Evolutionary conservation across 768 basidiomycete species (phyloP), one percentile per base, ranked within the genome.

Genomic region (Dictyophora rubrovolvata): DNA sequence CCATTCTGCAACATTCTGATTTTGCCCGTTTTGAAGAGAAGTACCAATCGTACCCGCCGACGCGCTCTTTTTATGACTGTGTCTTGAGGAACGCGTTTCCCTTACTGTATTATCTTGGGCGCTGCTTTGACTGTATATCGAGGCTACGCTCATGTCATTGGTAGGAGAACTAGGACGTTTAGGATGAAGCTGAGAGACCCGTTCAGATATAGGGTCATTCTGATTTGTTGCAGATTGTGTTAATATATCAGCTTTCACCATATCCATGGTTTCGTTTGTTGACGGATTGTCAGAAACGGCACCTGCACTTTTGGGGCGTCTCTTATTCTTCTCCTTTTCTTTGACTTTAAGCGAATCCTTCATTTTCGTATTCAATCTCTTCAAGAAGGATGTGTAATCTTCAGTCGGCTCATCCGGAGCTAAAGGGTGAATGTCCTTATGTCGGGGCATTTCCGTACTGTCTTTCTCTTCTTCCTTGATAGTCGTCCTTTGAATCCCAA

Each of bases 401-500:
- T 50, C 50, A n/a, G n/a, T 42, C 42, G 42, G n/a, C n/a, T 42
- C 42, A 42, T 42, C 42, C 42, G 42, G 42, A 9, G 57, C 21
- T n/a, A 59, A 50, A 42, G 57, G 57, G 23, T 59, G 49, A 36
- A 59, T 59, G 37, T 59, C 57, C 50, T 51, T 59, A 18, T 34
- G 21, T 16, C 14, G 23, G 4, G 34, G 28, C 12, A 17, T 17
- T 36, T 54, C 23, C 1, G 14, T 36, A 23, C 14, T 16, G 5
- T 54, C 16, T 28, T 23, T 34, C 53, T 34, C 53, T 20, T 54
- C 21, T 11, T 42, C 42, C n/a, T 42, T 12, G 10, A 42, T 42
- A 42, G 42, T 42, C n/a, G 42, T 42, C n/a, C 42, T n/a, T n/a
- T n/a, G 42, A 42, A 42, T 42, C 11, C 42, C 42, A n/a, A 14